These are phyloP conservation scores for Aspergillus sp. DNA, from an alignment of 2,329 filamentous ascomycete species.

Conservation along the genomic window DNA sequence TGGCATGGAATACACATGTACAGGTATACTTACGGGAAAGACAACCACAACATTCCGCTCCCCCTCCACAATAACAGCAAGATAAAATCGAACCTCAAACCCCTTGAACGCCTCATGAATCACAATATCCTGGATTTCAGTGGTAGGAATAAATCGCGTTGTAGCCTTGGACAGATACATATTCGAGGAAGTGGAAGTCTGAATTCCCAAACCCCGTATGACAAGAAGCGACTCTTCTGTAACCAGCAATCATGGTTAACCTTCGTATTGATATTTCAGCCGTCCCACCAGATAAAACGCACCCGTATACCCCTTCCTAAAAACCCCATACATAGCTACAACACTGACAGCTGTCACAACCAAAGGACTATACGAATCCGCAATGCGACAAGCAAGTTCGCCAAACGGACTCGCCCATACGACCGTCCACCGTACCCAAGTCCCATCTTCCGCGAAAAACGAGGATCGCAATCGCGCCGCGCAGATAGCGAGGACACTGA, in stretches of 20 bases:
- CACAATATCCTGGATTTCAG: conserved; percentile 84
- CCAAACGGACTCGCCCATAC: conserved; percentile 30
- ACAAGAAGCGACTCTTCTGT: conserved; percentile 79
- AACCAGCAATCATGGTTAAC: conserved; percentile 40
- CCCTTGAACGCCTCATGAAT: conserved; percentile 93
- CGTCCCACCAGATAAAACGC: conserved; percentile 9
- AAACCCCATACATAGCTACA: conserved; percentile 38
- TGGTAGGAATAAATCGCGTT: conserved; percentile 80
- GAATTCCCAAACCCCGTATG: conserved; percentile 80
- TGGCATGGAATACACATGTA: conserved; percentile 1
- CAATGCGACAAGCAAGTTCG: conserved; percentile 25
- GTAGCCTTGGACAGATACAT: conserved; percentile 59
- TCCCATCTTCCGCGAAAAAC: conserved; percentile 20
- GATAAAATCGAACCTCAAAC: conserved; percentile 83
- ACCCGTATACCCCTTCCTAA: conserved; percentile 48
- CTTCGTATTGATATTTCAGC: conserved; percentile 24
- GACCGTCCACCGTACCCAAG: conserved; percentile 21
- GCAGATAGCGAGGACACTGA: conserved; percentile 33
- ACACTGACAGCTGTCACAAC: conserved; percentile 35
- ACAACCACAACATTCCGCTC: conserved; percentile 90
- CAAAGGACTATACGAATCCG: conserved; percentile 37
- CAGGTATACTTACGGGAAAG: conserved; percentile 58
- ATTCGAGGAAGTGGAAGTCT: conserved; percentile 67
- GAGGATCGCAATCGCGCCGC: conserved; percentile 26
- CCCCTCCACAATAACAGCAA: conserved; percentile 82